Evolutionary conservation across 768 basidiomycete species (phyloP), one percentile per base, ranked within the genome.

Genomic region (Melanogaster broomeanus): DNA sequence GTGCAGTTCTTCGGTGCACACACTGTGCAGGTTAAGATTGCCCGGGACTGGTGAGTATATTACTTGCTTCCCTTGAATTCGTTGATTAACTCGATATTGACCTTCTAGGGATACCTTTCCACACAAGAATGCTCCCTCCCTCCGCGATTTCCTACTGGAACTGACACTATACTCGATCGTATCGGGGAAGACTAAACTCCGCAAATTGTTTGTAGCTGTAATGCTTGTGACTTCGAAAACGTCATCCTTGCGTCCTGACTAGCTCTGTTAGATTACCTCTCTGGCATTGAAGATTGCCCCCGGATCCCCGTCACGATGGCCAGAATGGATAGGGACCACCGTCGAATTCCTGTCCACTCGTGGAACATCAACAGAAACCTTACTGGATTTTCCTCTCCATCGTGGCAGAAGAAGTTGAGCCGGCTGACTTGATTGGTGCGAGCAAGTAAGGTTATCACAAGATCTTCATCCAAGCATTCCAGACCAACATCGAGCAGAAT

Each of bases 1-100:
- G 90, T 96, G 10, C 89, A 94, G 66, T 98, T 96, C 77, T 96
- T 93, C 63, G 93, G 93, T 3, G 93, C 94, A 5, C 94, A n/a
- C n/a, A 97, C 92, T 0, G 83, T 88, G 3, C 92, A 95, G 63
- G 90, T 95, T 55, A 98, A 98, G 79, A 92, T 96, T 56, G 84
- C 88, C 13, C 76, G 94, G 56, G 94, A 96, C 67, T 95, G 93
- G 93, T 94, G 66, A 56, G 80, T 68, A 43, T 5, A 30, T 44
- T 43, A 5, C 35, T 18, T 49, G 11, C 35, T 18, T 47, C 34
- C 34, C 12, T 33, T 28, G 5, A 5, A 24, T 5, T 21, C 7
- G 15, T 43, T 43, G 33, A 31, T 30, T 59, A 42, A 64, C 54
- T n/a, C 30, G 16, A 12, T 24, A 13, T n/a, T 27, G n/a, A 33